Base-by-base conservation (phyloP, 1,139 yeast genomes). In the Citeromyces hawaiiensis region DNA sequence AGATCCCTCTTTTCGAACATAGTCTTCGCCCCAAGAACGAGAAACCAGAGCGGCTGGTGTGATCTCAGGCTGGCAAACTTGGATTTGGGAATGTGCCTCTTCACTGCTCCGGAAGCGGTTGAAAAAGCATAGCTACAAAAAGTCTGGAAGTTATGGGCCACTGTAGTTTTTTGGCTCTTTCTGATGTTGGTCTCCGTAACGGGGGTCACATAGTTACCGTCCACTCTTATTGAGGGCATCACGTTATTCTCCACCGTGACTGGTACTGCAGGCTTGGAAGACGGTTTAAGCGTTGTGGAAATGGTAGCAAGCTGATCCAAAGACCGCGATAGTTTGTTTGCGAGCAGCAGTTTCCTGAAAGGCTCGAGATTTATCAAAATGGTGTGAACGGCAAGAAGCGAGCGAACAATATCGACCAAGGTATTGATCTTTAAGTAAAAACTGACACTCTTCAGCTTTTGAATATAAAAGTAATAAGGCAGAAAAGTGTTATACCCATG, bases 21-120 rank as follows among this genome's bases (percentile, higher is more conserved):
- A 0, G 81, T 70, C 46, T 72, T 75, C 15, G 71, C 59, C 0
- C 83, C 82, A 4, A 81, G 78, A 6, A 79, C 55, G 42, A 78
- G 64, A 0, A 82, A 66, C 88, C 88, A 80, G 21, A 79, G 55
- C 3, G 87, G 86, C 49, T 76, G 83, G 17, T 66, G 62, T 2
- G 65, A 56, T 30, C 48, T 48, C 15, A 44, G 15, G 25, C 19
- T 33, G 31, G 37, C 39, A 17, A 30, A 32, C 23, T 30, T 35
- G 6, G 42, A 31, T 23, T 17, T 35, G 16, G 38, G 36, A 27
- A 31, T 21, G 27, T 23, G 27, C 14, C 35, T 23, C 21, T 34
- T 36, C n/a, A 32, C 15, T 4, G 37, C 18, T 13, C 36, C 13
- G 13, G 36, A n/a, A 15, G 36, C 14, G 27, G 61, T 40, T 57